phyloP scores from a whole-genome alignment of 2,329 filamentous ascomycete genomes.

The Ophiostoma sp. region DNA sequence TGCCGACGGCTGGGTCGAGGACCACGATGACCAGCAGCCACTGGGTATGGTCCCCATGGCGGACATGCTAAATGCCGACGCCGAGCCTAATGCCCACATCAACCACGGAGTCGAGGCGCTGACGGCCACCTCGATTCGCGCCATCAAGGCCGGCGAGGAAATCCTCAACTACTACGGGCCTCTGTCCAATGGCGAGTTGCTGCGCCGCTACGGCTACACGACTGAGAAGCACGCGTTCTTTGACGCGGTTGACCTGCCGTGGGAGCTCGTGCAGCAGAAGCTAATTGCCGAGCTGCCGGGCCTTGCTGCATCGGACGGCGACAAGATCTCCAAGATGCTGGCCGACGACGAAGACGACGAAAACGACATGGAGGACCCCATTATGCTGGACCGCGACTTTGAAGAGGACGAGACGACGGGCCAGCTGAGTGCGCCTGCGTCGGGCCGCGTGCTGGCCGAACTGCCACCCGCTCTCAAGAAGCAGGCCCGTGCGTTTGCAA shows the following conservation, averaged over 20 bases:
- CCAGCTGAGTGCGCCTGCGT: constrained; percentile 31
- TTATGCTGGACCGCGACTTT: constrained; percentile 58
- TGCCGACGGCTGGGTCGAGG: constrained; percentile 55
- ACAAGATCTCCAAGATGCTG: constrained; percentile 39
- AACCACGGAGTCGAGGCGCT: constrained; percentile 53
- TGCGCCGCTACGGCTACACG: constrained; percentile 83
- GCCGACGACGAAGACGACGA: constrained; percentile 46
- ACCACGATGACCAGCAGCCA: constrained; percentile 50
- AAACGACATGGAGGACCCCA: constrained; percentile 67
- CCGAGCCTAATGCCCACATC: constrained; percentile 69
- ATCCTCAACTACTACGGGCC: constrained; percentile 87
- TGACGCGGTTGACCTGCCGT: constrained; percentile 75
- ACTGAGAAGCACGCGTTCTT: constrained; percentile 69
- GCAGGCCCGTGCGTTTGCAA: constrained; percentile 48
- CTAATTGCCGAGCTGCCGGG: constrained; percentile 25
- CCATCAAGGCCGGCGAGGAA: constrained; percentile 66
- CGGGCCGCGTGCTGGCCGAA: constrained; percentile 33
- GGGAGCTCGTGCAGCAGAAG: constrained; percentile 39
- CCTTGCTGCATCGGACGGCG: constrained; percentile 34
- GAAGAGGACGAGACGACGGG: constrained; percentile 49
- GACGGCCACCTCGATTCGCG: constrained; percentile 64
- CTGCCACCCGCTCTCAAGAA: constrained; percentile 49
- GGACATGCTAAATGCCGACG: constrained; percentile 84
- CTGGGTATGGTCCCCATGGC: constrained; percentile 91
- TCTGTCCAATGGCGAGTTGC: constrained; percentile 72